A percentile compares a stretch with the other conserved stretches of the same genome.
Evolutionary conservation across 2,329 filamentous ascomycete species (phyloP).

Genomic region (Coleophoma crateriformis): DNA sequence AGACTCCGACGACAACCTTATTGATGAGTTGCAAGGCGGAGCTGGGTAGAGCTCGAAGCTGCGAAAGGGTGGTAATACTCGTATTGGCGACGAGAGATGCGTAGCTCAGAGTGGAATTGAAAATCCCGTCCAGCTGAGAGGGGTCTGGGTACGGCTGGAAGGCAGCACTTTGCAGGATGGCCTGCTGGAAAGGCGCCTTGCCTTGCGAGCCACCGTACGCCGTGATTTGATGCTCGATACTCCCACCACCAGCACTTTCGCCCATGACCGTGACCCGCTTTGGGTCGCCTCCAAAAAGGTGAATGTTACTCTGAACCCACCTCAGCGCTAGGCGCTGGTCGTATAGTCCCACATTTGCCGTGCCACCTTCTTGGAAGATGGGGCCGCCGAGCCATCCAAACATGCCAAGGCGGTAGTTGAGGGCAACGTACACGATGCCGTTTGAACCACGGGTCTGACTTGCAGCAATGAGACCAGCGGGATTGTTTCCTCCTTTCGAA

Average conservation of each 20-base stretch:
- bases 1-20: constrained; percentile 2
- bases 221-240: constrained; percentile 49
- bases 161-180: constrained; percentile 17
- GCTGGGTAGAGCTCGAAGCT: constrained; percentile 8
- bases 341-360: constrained; percentile 40
- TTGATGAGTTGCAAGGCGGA: constrained; percentile 5
- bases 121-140: background rate
- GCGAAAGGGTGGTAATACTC: constrained; percentile 7
- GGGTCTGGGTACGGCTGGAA: constrained; percentile 30
- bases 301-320: constrained; percentile 47
- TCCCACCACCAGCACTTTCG: constrained; percentile 39
- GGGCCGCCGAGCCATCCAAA: constrained; percentile 29
- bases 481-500: constrained; percentile 32
- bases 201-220: constrained; percentile 36
- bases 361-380: constrained; percentile 33
- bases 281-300: constrained; percentile 46
- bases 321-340: constrained; percentile 48
- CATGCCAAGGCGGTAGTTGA: constrained; percentile 30
- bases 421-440: constrained; percentile 29
- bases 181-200: constrained; percentile 34
- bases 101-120: constrained; percentile 8
- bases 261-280: constrained; percentile 40
- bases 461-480: constrained; percentile 31
- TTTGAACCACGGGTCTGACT: constrained; percentile 23
- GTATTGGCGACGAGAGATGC: constrained; percentile 1